phyloP scores from a whole-genome alignment of 73 alveolate species.

The Symbiodinium natans region DNA sequence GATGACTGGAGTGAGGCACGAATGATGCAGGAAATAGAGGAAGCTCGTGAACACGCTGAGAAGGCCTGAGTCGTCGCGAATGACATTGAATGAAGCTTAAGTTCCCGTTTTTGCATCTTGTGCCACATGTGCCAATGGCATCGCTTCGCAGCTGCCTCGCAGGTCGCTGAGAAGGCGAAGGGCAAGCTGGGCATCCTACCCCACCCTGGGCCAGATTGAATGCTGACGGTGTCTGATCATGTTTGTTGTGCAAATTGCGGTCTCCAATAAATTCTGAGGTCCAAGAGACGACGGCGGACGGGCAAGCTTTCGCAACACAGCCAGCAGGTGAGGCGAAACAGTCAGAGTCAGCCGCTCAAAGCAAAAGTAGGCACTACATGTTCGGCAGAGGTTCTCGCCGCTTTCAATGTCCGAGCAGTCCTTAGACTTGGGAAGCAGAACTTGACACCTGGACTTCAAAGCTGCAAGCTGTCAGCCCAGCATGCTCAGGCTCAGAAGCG shows the following conservation, averaged over 20 bases:
- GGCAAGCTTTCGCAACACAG: not conserved
- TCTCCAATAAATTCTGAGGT: not conserved
- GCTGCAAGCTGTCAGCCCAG: no score
- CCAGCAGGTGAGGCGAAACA: not conserved
- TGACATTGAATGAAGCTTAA: no score
- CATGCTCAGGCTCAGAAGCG: not conserved
- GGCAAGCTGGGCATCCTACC: conserved; percentile 2
- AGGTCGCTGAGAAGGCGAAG: not conserved
- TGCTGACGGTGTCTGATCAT: no score
- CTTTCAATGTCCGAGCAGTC: not conserved
- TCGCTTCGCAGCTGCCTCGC: no score
- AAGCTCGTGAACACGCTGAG: conserved; percentile 71
- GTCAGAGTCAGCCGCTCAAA: no score
- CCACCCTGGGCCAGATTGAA: no score
- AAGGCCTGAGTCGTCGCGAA: not conserved
- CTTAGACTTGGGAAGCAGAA: no score
- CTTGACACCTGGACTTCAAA: no score
- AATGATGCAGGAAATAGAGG: conserved; percentile 60
- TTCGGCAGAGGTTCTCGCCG: not conserved
- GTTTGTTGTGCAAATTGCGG: no score
- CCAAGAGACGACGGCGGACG: not conserved
- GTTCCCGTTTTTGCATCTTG: no score
- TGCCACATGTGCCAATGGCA: no score
- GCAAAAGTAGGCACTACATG: not conserved
- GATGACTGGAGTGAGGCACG: conserved; percentile 49